Conservation (phyloP, 768 basidiomycete species). For the Tylopilus sp. region DNA sequence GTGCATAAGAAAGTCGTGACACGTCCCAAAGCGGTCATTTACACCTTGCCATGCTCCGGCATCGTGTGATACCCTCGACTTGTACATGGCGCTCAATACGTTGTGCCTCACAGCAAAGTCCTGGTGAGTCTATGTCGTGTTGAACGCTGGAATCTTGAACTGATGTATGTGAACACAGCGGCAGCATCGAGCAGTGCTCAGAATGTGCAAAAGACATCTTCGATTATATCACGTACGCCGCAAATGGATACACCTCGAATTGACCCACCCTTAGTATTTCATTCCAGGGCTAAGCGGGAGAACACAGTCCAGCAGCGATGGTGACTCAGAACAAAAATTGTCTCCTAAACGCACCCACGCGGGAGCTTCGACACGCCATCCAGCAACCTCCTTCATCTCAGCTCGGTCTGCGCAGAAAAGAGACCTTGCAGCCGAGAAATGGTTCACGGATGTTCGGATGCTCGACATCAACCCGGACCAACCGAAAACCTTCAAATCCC, state of each 20-base stretch:
- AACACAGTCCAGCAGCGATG: not conserved
- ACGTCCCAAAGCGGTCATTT: slow-evolving; percentile 3
- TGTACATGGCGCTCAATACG: slow-evolving; percentile 8
- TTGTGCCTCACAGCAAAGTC: slow-evolving; percentile 8
- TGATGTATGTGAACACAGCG: slow-evolving; percentile 4
- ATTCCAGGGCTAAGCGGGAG: slow-evolving; percentile 18
- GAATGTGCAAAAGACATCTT: not conserved
- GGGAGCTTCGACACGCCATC: slow-evolving; percentile 2
- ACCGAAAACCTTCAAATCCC: not conserved
- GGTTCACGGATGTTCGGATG: slow-evolving; percentile 20
- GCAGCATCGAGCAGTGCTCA: not conserved
- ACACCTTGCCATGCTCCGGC: slow-evolving; percentile 16
- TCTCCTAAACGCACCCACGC: not conserved
- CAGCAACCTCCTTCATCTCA: slow-evolving; percentile 20
- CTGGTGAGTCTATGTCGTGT: not conserved
- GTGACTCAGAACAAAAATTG: slow-evolving; percentile 3
- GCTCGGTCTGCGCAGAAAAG: slow-evolving; percentile 20
- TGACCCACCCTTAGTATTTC: not conserved
- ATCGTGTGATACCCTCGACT: slow-evolving; percentile 4
- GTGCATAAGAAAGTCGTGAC: slow-evolving; percentile 33
- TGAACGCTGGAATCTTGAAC: not conserved
- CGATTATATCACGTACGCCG: slow-evolving; percentile 23
- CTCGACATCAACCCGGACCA: slow-evolving; percentile 14
- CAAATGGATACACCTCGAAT: not conserved
- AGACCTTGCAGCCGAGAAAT: slow-evolving; percentile 22